Evolutionary conservation across 805 yeast species (phyloP), one percentile per base, ranked within the genome.

Genomic region (Metschnikowia aberdeeniae): DNA sequence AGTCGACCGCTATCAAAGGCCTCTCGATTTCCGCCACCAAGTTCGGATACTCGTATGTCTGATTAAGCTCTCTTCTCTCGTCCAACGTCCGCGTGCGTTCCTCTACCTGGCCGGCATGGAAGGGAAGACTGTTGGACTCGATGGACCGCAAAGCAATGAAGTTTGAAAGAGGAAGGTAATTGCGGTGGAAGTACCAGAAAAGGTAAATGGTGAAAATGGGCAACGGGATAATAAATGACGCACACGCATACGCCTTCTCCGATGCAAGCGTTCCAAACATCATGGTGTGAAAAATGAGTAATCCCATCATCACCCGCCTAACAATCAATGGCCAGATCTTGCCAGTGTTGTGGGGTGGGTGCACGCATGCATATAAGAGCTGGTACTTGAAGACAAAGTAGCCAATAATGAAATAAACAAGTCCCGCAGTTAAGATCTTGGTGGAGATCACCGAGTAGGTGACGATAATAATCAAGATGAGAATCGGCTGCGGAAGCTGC

Each of bases 291-390:
- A 92, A 89, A 12, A 92, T 71, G 29, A 86, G 64, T 22, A 92
- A 66, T 0, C 98, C 98, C 46, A 89, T 60, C 44, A 86, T 80
- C 1, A 90, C 80, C 53, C 99, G 75, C 55, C 96, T 75, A 58
- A 86, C 85, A 2, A 92, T 82, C 40, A 89, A 70, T 0, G 97
- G 96, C 98, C 97, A 92, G 1, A 92, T 95, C 60, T 86, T 86
- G 1, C 98, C 99, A 0, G 97, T 93, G 0, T 97, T 89, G 66
- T 93, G 98, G 32, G 95, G 97, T 8, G 95, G 90, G 63, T 93
- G 98, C 28, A 89, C 89, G 70, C 93, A 84, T 0, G 96, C 85
- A 62, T 88, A 92, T 52, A 93, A 70, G 48, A 92, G 71, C 64
- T 89, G 97, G 62, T 90, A 92, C 66, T 92, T 92, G 75, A 82